Conservation (phyloP, 1,284 basidiomycete genomes). For the Microbotryum scabiosae region DNA sequence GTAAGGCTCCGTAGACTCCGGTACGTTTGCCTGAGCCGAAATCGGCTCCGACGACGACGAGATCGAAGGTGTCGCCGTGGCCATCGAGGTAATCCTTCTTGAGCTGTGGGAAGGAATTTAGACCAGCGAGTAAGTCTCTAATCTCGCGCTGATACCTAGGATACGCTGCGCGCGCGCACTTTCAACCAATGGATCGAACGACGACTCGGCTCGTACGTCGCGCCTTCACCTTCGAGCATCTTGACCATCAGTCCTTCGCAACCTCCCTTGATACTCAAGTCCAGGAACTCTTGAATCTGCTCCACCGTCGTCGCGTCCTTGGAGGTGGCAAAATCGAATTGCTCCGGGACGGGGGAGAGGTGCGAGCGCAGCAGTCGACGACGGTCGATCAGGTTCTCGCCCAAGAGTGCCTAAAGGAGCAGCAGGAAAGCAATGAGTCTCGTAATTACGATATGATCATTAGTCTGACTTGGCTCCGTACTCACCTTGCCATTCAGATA, state of each 20-base stretch:
- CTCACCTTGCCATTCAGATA: conserved; percentile 86
- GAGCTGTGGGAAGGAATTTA: conserved; percentile 49
- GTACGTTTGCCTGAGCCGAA: conserved; percentile 97
- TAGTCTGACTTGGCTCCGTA: conserved; percentile 10
- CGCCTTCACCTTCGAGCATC: conserved; percentile 83
- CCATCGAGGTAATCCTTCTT: conserved; percentile 98
- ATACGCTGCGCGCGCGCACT: conserved; percentile 45
- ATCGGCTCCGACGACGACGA: conserved; percentile 94
- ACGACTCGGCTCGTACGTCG: conserved; percentile 90
- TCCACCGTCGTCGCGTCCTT: conserved; percentile 84
- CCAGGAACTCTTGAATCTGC: conserved; percentile 89
- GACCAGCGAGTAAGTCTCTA: background rate
- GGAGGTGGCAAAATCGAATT: conserved; percentile 86
- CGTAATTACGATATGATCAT: background rate
- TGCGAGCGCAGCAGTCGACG: conserved; percentile 66
- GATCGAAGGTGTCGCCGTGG: conserved; percentile 91
- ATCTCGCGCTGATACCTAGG: background rate
- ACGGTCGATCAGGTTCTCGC: conserved; percentile 61
- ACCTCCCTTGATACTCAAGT: conserved; percentile 92
- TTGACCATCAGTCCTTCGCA: conserved; percentile 99
- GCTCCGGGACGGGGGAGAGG: conserved; percentile 73
- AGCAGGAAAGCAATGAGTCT: conserved; percentile 12
- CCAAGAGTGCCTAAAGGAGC: conserved; percentile 38
- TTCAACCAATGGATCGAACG: conserved; percentile 98
- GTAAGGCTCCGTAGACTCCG: conserved; percentile 89